phyloP scores from a whole-genome alignment of 768 basidiomycete genomes.

The Termitomyces sp. region DNA sequence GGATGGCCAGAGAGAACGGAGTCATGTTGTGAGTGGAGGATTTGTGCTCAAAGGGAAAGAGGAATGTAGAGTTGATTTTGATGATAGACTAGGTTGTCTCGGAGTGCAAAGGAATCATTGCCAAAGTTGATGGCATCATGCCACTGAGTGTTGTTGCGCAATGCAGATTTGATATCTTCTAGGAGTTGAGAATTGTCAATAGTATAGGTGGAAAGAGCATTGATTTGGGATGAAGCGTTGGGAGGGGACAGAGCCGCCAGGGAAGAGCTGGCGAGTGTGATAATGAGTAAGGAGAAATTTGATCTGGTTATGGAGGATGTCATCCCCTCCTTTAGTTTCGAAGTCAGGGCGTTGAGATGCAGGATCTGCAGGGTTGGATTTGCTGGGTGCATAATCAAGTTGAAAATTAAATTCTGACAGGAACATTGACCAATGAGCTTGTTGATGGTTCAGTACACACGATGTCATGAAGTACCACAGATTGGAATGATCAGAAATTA shows the following conservation, averaged over 20 bases:
- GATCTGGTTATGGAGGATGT: constrained; percentile 16
- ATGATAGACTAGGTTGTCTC: constrained; percentile 20
- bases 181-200: constrained; percentile 24
- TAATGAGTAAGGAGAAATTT: constrained; percentile 25
- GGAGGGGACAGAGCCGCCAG: not conserved
- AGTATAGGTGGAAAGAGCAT: constrained; percentile 14
- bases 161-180: constrained; percentile 16
- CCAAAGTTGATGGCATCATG: too few species aligned
- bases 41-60: constrained; percentile 5
- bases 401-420: constrained; percentile 33
- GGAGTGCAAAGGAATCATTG: constrained; percentile 17
- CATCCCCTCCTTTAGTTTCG: constrained; percentile 24
- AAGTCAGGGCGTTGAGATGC: constrained; percentile 26
- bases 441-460: constrained; percentile 34
- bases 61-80: constrained; percentile 17
- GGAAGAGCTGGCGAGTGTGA: constrained; percentile 21
- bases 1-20: constrained; percentile 32
- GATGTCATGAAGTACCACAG: constrained; percentile 38
- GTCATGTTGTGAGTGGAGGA: constrained; percentile 27
- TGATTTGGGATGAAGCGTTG: not conserved
- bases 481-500: constrained; percentile 31
- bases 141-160: constrained; percentile 12
- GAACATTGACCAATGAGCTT: constrained; percentile 41
- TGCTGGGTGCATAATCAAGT: constrained; percentile 24
- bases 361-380: constrained; percentile 24